Evolutionary conservation across 179 eudicot genomes (phyloP), one percentile per base, ranked within the genome.

Genomic region (Beta corolliflora): DNA sequence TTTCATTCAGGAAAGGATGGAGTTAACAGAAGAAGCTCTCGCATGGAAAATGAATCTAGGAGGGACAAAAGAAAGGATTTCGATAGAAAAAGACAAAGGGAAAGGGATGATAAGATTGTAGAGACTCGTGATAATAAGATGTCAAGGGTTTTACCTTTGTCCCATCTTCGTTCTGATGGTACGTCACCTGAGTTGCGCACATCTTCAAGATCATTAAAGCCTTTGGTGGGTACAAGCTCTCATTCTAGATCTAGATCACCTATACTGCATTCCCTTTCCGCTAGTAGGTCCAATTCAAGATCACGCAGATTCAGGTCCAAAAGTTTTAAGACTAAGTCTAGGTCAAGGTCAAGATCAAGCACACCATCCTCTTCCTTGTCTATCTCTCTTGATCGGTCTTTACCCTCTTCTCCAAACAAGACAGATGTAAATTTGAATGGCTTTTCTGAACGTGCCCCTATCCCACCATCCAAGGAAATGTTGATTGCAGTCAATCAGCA

Each of bases 301-400:
- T 77, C 84, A 80, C 55, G 68, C 36, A 58, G 48, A 74, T 80
- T 81, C 56, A 79, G 79, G 74, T 77, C 82, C 60, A 50, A 71
- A 78, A 65, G 81, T 65, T 19, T 54, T 4, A 85, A 78, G 70
- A 79, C 84, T 31, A 79, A 73, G 76, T 83, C 81, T 23, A 83
- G 77, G 81, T 83, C 84, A n/a, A 80, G 73, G 74, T 72, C 87
- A 55, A 79, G 87, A 70, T 82, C 90, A 81, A 83, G 88, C 60
- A 85, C 91, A 50, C 83, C 82, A 61, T 74, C 82, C 29, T 86
- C 82, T 65, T 82, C 87, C 70, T 78, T 73, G 45, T 82, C 84
- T 68, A 77, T 61, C 69, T 89, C 87, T 41, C 69, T 81, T 12
- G 84, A 73, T 58, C 69, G 52, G 77, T 74, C 81, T 79, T 75